Evolutionary conservation across 2,329 filamentous ascomycete species (phyloP), one percentile per base, ranked within the genome.

Genomic region (Penicillium hesseltinei): DNA sequence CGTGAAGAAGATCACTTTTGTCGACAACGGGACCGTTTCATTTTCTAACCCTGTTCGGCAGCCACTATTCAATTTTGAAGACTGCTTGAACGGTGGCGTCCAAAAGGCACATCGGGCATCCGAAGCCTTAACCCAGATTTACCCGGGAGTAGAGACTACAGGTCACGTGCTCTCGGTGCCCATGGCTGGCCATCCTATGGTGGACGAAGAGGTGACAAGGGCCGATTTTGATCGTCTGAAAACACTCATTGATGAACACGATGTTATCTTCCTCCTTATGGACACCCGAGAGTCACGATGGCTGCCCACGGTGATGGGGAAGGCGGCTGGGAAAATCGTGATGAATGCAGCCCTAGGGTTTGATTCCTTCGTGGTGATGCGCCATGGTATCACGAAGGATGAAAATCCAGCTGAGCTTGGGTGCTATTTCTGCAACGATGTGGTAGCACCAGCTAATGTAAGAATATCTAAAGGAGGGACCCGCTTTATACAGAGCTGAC

Each of bases 401-500:
- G 78, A 81, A 50, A 80, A 83, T 11, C 80, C 85, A 53, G 79
- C 85, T 51, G 86, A 90, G 27, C 81, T 97, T 27, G 94, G 94
- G 10, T 99, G 94, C 76, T 99, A 99, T 73, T 99, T 97, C 75
- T 99, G 94, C 77, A 97, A 96, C 69, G 94, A 99, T 72, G 93
- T 99, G 27, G 93, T 97, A 49, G 91, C 93, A 7, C 94, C 94
- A 23, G 88, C 88, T 61, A 91, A 97, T 78, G 92, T 96, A 79
- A 85, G 88, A 82, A 36, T 42, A 21, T 19, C 15, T 19, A 21
- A 42, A 48, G 29, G 36, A 42, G 46, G 49, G 2, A 27, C 59
- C 42, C 38, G 51, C 63, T 58, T 63, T 59, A 57, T 51, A 43
- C 55, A 50, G 15, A 29, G 47, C 61, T 66, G 55, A 66, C 56